Evolutionary conservation across 257 asterid species (phyloP).

Genomic region (Vinca minor): DNA sequence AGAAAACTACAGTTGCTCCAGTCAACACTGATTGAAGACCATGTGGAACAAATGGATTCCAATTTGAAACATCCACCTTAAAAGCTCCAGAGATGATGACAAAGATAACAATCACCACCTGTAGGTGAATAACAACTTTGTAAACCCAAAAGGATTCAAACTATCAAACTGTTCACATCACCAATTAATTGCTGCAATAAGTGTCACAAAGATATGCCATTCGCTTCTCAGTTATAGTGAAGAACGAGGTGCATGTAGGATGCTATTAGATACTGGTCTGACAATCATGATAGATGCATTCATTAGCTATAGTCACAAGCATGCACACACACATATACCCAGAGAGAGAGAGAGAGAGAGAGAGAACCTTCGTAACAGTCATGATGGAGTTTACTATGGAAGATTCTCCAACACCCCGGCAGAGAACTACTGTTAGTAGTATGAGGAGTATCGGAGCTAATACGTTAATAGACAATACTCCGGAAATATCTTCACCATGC

Average conservation of each 20-base stretch:
- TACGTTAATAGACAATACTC: constrained; percentile 60
- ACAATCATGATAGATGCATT: no score
- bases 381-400: constrained; percentile 66
- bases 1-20: constrained; percentile 93
- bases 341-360: no score
- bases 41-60: constrained; percentile 88
- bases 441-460: constrained; percentile 72
- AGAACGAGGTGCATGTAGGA: not conserved
- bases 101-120: constrained; percentile 73
- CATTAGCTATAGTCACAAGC: no score
- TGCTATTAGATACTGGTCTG: no score
- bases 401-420: constrained; percentile 92
- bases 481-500: constrained; percentile 68
- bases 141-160: constrained; percentile 22
- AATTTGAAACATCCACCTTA: constrained; percentile 75
- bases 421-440: constrained; percentile 69
- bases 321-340: no score
- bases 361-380: constrained; percentile 71
- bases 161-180: not conserved
- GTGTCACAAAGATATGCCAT: not conserved
- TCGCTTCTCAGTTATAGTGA: not conserved
- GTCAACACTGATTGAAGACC: constrained; percentile 64
- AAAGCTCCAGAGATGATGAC: constrained; percentile 71
- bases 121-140: constrained; percentile 25
- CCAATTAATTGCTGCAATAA: not conserved